A percentile compares a stretch with the other conserved stretches of the same genome.
phyloP scores from a whole-genome alignment of 305 asterid species.

The Fraxinus greggii region DNA sequence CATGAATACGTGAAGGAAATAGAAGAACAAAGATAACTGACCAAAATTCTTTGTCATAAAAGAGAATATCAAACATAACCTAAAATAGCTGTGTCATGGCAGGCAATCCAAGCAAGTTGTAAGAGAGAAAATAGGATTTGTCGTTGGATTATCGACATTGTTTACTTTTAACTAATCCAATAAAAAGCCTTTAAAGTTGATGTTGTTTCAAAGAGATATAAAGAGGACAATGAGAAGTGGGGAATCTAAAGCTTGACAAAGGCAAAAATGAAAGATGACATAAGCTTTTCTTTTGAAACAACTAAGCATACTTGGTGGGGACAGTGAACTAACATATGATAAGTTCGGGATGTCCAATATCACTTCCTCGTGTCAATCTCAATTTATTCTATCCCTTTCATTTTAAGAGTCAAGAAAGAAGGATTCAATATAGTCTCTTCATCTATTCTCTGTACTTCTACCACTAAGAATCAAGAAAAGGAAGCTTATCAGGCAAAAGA shows the following conservation, averaged over 20 bases:
- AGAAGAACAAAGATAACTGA: background rate
- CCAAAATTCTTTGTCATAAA: constrained; percentile 4
- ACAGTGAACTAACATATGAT: constrained; percentile 40
- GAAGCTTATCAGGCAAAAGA: constrained; percentile 10
- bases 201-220: constrained; percentile 40
- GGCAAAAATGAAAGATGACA: constrained; percentile 52
- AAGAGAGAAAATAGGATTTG: constrained; percentile 17
- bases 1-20: background rate
- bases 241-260: constrained; percentile 54
- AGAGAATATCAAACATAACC: background rate
- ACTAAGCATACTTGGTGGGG: constrained; percentile 63
- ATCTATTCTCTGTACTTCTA: constrained; percentile 23
- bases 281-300: constrained; percentile 44
- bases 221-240: constrained; percentile 47
- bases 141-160: constrained; percentile 42
- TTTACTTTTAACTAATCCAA: constrained; percentile 38
- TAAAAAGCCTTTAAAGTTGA: constrained; percentile 39
- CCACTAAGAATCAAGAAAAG: constrained; percentile 23
- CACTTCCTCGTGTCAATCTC: constrained; percentile 45
- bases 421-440: constrained; percentile 33
- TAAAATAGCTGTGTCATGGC: constrained; percentile 24
- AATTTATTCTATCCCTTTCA: constrained; percentile 41
- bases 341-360: constrained; percentile 44
- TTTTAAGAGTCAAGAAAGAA: constrained; percentile 38
- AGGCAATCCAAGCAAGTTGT: constrained; percentile 34